Base-by-base conservation (phyloP, 139 green algal genomes). In the Chlorella sp. region DNA sequence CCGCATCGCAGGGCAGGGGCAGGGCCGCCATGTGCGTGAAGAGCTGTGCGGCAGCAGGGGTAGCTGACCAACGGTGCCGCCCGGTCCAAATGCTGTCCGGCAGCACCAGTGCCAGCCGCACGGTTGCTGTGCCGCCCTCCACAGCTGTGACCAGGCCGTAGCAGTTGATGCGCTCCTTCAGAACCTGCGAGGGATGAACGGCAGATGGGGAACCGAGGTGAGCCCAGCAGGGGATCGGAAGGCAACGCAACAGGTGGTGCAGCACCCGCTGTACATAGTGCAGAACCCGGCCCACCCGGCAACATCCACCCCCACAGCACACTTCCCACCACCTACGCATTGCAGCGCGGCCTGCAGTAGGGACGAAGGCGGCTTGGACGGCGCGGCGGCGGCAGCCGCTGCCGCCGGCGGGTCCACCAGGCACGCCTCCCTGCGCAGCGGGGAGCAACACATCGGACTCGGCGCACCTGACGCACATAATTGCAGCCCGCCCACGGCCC, bases 21-120 rank as follows among this genome's bases (percentile, higher is more conserved):
- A 41, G 62, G 4, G 78, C 63, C n/a, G 44, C 63, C 62, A 83
- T 28, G 7, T 74, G 78, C 17, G 39, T n/a, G 26, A 83, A 83
- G 9, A 83, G 62, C 63, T 25, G 17, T 1, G 63, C 78, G 0
- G 63, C 78, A 9, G 34, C 17, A 2, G 30, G 28, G 18, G 18
- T 28, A 39, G 28, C n/a, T 1, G 20, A 3, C 76, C 78, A 75
- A 41, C 39, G 17, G 17, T 28, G 3, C 41, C 25, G 12, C 30
- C 17, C 18, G 5, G 11, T 7, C 76, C 76, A 82, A 20, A 67
- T 32, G 0, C 36, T 6, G 3, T 67, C 26, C 0, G 34, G 34
- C 34, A 82, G 57, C 4, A 56, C 34, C 5, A 82, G 21, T 1
- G 76, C 76, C 57, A 82, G 60, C 38, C 25, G 38, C 11, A 71